phyloP scores from a whole-genome alignment of 2,329 filamentous ascomycete genomes.

The Diaporthe eres region DNA sequence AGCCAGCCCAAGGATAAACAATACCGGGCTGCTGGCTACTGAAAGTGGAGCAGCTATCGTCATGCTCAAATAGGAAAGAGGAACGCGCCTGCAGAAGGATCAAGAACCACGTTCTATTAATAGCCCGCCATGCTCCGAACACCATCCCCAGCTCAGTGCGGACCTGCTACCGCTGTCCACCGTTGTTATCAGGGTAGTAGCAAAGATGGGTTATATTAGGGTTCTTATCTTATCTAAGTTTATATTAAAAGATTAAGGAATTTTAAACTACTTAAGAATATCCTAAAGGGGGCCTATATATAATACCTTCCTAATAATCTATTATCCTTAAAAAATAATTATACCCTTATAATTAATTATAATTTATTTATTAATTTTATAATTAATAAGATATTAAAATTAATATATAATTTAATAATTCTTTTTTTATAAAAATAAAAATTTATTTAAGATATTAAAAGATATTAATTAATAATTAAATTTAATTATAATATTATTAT shows the following conservation, averaged over 20 bases:
- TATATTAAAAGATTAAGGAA: no score
- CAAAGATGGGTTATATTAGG: no score
- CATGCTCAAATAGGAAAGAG: neutral
- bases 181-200: no score
- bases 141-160: neutral
- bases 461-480: no score
- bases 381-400: no score
- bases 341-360: neutral
- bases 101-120: constrained; percentile 5
- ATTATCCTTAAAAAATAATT: neutral
- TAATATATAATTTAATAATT: neutral
- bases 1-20: neutral
- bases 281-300: no score
- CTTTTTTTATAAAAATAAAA: neutral
- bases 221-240: no score
- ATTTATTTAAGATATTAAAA: no score
- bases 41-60: neutral
- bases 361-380: neutral
- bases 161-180: neutral
- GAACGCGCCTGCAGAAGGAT: constrained; percentile 7
- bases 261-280: no score
- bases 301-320: neutral
- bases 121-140: neutral
- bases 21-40: neutral
- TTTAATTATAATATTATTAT: no score